Conservation (phyloP, 2,329 filamentous ascomycete genomes). For the Septoria linicola region DNA sequence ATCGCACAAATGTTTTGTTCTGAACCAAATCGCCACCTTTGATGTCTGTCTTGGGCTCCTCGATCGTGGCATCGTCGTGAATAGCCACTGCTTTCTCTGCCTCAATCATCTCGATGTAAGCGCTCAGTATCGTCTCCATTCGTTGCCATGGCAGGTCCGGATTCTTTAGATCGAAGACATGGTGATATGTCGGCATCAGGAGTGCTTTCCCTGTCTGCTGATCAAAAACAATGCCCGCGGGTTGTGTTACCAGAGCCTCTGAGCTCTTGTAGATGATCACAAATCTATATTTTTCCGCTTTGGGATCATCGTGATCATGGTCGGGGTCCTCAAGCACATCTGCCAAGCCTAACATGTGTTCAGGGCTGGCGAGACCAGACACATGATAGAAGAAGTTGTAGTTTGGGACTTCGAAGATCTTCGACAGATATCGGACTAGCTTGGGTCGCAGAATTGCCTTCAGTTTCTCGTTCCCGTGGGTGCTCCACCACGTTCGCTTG, state of each 20-base stretch:
- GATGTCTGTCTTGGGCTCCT: slow-evolving; percentile 18
- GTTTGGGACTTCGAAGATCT: slow-evolving; percentile 36
- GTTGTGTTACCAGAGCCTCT: slow-evolving; percentile 34
- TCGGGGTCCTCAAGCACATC: slow-evolving; percentile 35
- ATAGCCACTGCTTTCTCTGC: slow-evolving; percentile 37
- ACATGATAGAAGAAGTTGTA: slow-evolving; percentile 39
- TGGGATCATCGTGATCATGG: slow-evolving; percentile 20
- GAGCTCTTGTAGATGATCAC: slow-evolving; percentile 35
- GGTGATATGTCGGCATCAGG: slow-evolving; percentile 38
- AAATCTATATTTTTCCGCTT: slow-evolving; percentile 34
- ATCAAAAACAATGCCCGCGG: slow-evolving; percentile 36
- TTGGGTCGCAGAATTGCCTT: slow-evolving; percentile 32
- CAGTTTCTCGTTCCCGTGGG: slow-evolving; percentile 31
- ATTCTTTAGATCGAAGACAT: slow-evolving; percentile 36
- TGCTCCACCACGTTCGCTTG: slow-evolving; percentile 37
- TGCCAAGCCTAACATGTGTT: slow-evolving; percentile 33
- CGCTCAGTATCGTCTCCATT: slow-evolving; percentile 37
- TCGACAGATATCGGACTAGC: slow-evolving; percentile 33
- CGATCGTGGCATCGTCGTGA: slow-evolving; percentile 29
- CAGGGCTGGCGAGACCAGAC: slow-evolving; percentile 30
- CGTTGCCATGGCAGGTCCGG: slow-evolving; percentile 36
- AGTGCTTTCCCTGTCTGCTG: slow-evolving; percentile 34
- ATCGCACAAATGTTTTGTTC: slow-evolving; percentile 24
- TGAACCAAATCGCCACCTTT: slow-evolving; percentile 20
- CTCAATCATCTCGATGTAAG: slow-evolving; percentile 39